Evolutionary conservation across 2,329 filamentous ascomycete genomes (phyloP).

Genomic region (Lasiodiplodia sp.): DNA sequence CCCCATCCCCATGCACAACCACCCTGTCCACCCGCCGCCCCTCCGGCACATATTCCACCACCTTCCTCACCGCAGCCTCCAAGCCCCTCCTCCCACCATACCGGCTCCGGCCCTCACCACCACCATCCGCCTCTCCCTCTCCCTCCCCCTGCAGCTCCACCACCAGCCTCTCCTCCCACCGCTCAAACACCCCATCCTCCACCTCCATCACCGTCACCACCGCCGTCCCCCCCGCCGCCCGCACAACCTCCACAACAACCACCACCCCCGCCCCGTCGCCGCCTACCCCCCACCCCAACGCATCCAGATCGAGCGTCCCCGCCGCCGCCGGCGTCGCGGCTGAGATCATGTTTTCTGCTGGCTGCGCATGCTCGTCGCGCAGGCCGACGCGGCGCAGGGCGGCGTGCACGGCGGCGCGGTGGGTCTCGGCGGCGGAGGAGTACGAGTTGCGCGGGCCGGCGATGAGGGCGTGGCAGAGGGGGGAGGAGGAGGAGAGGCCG

Average conservation of each 20-base stretch:
- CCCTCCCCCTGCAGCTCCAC: not conserved
- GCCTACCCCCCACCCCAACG: not conserved
- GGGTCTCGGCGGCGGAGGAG: too few species aligned
- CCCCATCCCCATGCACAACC: not conserved
- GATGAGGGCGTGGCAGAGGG: not conserved
- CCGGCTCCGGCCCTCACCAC: too few species aligned
- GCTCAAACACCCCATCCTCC: not conserved
- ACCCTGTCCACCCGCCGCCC: not conserved
- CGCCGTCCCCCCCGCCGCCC: not conserved
- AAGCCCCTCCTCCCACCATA: not conserved
- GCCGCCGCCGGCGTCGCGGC: not conserved
- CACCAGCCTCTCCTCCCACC: not conserved
- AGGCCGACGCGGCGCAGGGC: not conserved
- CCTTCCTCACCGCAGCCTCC: not conserved
- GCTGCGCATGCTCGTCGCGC: too few species aligned
- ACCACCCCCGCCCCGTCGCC: not conserved
- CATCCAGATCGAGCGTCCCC: not conserved
- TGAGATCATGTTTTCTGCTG: too few species aligned
- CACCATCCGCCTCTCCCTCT: too few species aligned
- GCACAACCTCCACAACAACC: not conserved
- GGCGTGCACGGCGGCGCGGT: not conserved
- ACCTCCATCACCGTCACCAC: not conserved
- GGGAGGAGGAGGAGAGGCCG: too few species aligned
- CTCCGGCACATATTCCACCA: not conserved
- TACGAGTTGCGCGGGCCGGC: not conserved